A percentile compares a stretch with the other conserved stretches of the same genome.
Evolutionary conservation across 2,329 filamentous ascomycete genomes (phyloP).

Genomic region (Scedosporium apiospermum): DNA sequence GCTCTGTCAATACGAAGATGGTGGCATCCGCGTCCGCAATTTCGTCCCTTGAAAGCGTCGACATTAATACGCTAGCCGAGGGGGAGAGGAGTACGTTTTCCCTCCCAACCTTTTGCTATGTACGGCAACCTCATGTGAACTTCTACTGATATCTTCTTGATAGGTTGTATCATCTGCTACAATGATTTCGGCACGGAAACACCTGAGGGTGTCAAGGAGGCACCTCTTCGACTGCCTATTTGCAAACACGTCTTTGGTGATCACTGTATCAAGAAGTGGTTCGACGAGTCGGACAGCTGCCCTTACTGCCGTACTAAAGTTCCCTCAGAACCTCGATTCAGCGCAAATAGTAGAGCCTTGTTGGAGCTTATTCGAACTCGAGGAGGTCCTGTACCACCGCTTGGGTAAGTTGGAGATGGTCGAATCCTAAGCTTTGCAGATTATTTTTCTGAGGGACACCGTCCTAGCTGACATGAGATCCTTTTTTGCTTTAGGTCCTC

Average conservation of each 20-base stretch:
- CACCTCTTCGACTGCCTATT: constrained; percentile 46
- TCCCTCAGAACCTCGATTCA: constrained; percentile 31
- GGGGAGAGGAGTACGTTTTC: constrained; percentile 10
- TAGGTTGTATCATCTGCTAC: constrained; percentile 56
- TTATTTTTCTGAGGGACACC: too few species aligned
- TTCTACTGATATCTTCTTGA: background rate
- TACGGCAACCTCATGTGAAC: background rate
- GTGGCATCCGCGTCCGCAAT: constrained; percentile 39
- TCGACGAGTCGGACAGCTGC: constrained; percentile 52
- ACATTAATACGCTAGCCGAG: constrained; percentile 32
- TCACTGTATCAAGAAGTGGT: constrained; percentile 56
- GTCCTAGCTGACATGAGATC: background rate
- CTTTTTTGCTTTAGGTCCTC: background rate
- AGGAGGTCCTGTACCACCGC: background rate
- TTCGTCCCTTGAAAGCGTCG: constrained; percentile 34
- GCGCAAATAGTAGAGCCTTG: constrained; percentile 1
- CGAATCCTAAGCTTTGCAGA: background rate
- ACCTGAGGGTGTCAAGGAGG: constrained; percentile 49
- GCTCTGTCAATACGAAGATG: constrained; percentile 30
- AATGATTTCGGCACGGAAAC: constrained; percentile 49
- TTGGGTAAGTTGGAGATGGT: background rate
- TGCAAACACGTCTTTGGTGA: constrained; percentile 58
- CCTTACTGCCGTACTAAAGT: constrained; percentile 56
- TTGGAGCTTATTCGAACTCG: constrained; percentile 5
- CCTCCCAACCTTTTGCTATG: background rate